These are phyloP conservation scores for Favolaschia claudopus DNA, from an alignment of 768 basidiomycete genomes.

Conservation along the genomic window DNA sequence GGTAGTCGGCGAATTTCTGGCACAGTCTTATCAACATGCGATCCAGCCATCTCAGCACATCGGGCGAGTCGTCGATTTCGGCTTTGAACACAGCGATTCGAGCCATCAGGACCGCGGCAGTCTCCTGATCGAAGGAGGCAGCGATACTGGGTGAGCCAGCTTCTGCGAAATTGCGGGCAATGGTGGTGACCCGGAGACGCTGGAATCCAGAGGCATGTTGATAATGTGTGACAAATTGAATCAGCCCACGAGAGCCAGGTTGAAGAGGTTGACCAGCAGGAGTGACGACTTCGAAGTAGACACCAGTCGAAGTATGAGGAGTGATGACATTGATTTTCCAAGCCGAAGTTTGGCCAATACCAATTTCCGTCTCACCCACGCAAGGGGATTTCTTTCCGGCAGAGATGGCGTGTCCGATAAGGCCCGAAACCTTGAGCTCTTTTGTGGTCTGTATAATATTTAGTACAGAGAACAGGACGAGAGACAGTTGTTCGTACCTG, in stretches of 20 bases:
- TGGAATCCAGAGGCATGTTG: conserved; percentile 97
- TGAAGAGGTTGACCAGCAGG: conserved; percentile 93
- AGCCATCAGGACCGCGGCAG: conserved; percentile 97
- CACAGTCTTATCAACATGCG: conserved; percentile 98
- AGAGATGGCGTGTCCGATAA: conserved; percentile 97
- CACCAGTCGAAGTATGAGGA: conserved; percentile 86
- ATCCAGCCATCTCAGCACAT: conserved; percentile 96
- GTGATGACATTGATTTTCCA: conserved; percentile 96
- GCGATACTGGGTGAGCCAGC: conserved; percentile 95
- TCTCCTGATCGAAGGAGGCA: conserved; percentile 96
- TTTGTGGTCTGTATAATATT: conserved; percentile 81
- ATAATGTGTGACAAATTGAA: conserved; percentile 98
- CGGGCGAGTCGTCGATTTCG: conserved; percentile 97
- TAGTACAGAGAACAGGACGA: not conserved
- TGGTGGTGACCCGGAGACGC: conserved; percentile 95
- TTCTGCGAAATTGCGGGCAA: conserved; percentile 97
- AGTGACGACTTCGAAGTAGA: conserved; percentile 98
- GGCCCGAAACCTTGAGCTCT: conserved; percentile 96
- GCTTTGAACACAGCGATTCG: conserved; percentile 99
- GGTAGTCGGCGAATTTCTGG: conserved; percentile 99
- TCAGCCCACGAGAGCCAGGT: conserved; percentile 89
- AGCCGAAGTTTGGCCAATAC: conserved; percentile 97
- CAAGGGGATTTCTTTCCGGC: conserved; percentile 96
- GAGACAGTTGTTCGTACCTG: conserved; percentile 62
- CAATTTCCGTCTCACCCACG: conserved; percentile 99